Evolutionary conservation across 2,329 filamentous ascomycete species (phyloP).

Genomic region (Calonectria pseudoturangicola): DNA sequence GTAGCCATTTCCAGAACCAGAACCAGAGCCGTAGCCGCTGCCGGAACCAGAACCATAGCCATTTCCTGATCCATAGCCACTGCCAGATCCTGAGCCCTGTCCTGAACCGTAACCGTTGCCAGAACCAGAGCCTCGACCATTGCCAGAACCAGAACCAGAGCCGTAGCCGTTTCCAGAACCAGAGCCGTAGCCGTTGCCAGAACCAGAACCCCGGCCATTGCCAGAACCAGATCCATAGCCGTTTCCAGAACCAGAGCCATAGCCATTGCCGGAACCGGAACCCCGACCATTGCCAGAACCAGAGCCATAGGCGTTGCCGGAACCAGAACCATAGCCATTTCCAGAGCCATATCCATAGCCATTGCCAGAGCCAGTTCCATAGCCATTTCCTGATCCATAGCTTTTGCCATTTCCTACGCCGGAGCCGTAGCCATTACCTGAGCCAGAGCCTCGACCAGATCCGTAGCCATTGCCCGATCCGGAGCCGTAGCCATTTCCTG

Average conservation of each 20-base stretch:
- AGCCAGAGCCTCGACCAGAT: neutral
- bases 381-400: neutral
- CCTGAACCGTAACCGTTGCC: neutral
- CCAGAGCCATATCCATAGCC: neutral
- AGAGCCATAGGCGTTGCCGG: neutral
- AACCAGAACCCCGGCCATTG: neutral
- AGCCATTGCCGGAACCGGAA: neutral
- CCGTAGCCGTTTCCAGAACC: neutral
- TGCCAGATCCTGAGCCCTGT: neutral
- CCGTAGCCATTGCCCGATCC: neutral
- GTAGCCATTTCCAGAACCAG: neutral
- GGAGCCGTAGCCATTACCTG: neutral
- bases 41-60: neutral
- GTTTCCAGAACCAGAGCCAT: neutral
- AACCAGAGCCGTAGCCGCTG: neutral
- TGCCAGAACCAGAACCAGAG: neutral
- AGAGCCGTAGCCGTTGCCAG: neutral
- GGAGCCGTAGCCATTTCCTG: constrained; percentile 6
- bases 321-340: neutral
- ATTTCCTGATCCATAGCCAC: neutral
- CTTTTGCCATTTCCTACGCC: neutral
- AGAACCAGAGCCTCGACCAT: neutral
- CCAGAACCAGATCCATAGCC: neutral
- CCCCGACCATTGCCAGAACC: neutral
- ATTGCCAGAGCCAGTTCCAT: neutral